phyloP scores from a whole-genome alignment of 441 rosid species.

The Sinapis alba region DNA sequence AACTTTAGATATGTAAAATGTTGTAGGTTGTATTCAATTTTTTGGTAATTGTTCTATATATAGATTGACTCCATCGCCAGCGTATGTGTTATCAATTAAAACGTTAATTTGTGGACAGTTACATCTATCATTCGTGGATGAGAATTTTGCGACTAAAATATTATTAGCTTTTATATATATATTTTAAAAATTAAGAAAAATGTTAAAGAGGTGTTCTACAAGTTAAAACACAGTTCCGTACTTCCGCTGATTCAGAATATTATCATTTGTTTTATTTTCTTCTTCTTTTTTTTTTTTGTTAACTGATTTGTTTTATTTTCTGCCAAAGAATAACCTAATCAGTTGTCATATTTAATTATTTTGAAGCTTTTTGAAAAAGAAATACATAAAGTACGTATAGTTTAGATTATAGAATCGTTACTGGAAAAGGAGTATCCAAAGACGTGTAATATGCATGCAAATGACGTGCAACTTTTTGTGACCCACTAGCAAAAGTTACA shows the following conservation, averaged over 20 bases:
- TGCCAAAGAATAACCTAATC: not conserved
- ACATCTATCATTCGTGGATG: not conserved
- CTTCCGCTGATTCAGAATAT: not conserved
- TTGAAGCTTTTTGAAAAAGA: not conserved
- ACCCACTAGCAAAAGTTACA: conserved; percentile 33
- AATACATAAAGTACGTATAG: not conserved
- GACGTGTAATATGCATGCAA: conserved; percentile 26
- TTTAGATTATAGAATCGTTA: not conserved
- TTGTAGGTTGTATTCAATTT: not conserved
- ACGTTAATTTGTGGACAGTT: not conserved
- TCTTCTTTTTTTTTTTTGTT: too few relatives aligned
- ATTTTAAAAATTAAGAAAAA: not conserved
- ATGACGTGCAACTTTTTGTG: conserved; percentile 18
- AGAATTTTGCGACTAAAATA: not conserved
- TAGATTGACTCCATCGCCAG: not conserved
- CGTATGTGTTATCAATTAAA: not conserved
- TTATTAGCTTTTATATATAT: not conserved
- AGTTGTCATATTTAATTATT: not conserved
- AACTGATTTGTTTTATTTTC: too few relatives aligned
- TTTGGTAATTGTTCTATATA: not conserved
- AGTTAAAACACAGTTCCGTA: not conserved
- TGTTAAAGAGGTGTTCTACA: not conserved
- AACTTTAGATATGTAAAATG: not conserved
- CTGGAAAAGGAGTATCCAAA: conserved; percentile 21
- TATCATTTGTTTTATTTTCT: conserved; percentile 5